phyloP scores from a whole-genome alignment of 2,329 filamentous ascomycete species.

The Fusarium multiceps region DNA sequence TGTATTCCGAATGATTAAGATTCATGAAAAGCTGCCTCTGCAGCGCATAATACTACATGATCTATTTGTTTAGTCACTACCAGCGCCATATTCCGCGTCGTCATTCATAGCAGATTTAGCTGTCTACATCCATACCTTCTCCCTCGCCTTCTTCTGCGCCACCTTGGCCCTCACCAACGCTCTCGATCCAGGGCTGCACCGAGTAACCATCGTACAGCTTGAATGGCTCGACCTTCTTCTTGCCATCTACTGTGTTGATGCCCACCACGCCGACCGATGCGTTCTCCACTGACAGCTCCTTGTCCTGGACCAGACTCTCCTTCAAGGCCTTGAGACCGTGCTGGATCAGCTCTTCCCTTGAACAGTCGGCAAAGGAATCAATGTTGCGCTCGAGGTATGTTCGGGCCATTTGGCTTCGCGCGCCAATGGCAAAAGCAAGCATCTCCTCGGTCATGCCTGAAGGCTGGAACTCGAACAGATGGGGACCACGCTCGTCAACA shows the following conservation, averaged over 20 bases:
- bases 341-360: constrained; percentile 85
- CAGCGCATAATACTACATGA: constrained; percentile 53
- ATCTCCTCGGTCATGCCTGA: constrained; percentile 97
- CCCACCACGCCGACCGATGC: constrained; percentile 91
- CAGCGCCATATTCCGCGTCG: constrained; percentile 36
- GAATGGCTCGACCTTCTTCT: constrained; percentile 79
- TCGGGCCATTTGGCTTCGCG: constrained; percentile 94
- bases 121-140: constrained; percentile 54
- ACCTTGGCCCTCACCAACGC: constrained; percentile 66
- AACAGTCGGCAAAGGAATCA: constrained; percentile 80
- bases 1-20: constrained; percentile 30
- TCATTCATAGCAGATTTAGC: constrained; percentile 42
- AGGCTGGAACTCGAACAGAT: constrained; percentile 98
- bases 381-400: constrained; percentile 96
- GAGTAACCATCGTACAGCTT: constrained; percentile 91
- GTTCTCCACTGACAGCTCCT: constrained; percentile 97
- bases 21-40: constrained; percentile 45
- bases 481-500: constrained; percentile 91
- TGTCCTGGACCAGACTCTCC: constrained; percentile 96
- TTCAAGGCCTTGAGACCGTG: constrained; percentile 93
- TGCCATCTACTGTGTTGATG: constrained; percentile 59
- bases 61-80: constrained; percentile 46
- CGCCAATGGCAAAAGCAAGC: constrained; percentile 94
- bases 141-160: constrained; percentile 51
- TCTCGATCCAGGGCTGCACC: constrained; percentile 86